Conservation (phyloP, 345 rosid species). For the Eucalyptus pauciflora region DNA sequence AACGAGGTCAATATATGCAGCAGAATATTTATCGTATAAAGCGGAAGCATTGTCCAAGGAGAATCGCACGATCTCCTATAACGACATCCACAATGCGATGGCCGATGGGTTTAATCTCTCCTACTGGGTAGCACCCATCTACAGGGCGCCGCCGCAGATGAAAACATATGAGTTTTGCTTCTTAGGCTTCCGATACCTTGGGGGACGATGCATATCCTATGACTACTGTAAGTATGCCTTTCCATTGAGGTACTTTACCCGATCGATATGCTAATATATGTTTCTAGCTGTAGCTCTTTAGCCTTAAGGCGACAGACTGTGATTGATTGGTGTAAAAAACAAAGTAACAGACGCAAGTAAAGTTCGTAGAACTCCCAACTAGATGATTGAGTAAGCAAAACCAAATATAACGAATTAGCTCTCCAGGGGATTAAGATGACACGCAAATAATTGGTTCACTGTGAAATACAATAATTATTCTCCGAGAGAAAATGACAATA, state of each 20-base stretch:
- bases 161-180: background rate
- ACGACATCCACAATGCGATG: background rate
- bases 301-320: background rate
- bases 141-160: accelerated
- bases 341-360: background rate
- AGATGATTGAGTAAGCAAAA: background rate
- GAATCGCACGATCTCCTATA: background rate
- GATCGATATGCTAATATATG: accelerated
- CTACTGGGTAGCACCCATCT: accelerated
- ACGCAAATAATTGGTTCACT: background rate
- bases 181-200: background rate
- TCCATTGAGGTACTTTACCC: background rate
- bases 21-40: accelerated
- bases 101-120: background rate
- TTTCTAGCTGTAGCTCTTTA: background rate
- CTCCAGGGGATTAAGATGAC: background rate
- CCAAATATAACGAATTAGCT: background rate
- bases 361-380: background rate
- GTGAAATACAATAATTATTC: background rate
- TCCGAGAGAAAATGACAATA: background rate
- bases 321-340: background rate
- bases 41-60: accelerated
- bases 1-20: background rate
- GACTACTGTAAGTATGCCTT: background rate
- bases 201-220: background rate